These are phyloP conservation scores for Corylus heterophylla DNA, from an alignment of 306 rosid genomes.

Conservation along the genomic window DNA sequence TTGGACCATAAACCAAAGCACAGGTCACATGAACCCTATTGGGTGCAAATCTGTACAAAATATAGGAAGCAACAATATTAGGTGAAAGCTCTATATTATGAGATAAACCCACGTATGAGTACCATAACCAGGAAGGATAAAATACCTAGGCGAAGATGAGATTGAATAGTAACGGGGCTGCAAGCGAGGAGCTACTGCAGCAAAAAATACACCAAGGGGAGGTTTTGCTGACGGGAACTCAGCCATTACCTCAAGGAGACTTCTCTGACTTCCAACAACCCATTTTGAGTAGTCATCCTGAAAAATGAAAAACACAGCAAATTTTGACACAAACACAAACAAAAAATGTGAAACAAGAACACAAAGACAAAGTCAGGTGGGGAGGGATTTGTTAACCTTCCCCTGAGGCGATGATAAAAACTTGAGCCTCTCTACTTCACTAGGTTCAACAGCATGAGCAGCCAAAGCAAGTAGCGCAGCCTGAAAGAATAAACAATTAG, in stretches of 20 bases:
- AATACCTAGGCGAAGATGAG: slow-evolving; percentile 93
- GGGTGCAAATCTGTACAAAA: slow-evolving; percentile 58
- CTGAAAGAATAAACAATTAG: slow-evolving; percentile 40
- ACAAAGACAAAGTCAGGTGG: neutral
- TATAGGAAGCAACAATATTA: slow-evolving; percentile 18
- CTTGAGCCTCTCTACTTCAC: slow-evolving; percentile 77
- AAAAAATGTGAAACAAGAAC: neutral
- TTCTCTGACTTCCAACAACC: slow-evolving; percentile 88
- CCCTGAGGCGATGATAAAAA: slow-evolving; percentile 86
- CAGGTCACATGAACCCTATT: slow-evolving; percentile 85
- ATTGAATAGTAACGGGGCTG: slow-evolving; percentile 96
- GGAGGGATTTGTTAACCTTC: slow-evolving; percentile 54
- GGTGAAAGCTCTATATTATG: neutral
- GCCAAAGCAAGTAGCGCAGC: slow-evolving; percentile 85
- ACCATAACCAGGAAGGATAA: slow-evolving; percentile 22
- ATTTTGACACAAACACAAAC: slow-evolving; percentile 10
- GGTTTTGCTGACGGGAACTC: slow-evolving; percentile 94
- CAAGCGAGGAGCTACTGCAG: slow-evolving; percentile 86
- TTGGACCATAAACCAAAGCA: slow-evolving; percentile 87
- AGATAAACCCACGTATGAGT: neutral
- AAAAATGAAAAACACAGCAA: slow-evolving; percentile 21
- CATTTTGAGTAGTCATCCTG: slow-evolving; percentile 97
- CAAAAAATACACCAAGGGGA: slow-evolving; percentile 94
- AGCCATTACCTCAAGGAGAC: slow-evolving; percentile 90
- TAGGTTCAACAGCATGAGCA: slow-evolving; percentile 78